A percentile compares a stretch with the other conserved stretches of the same genome.
phyloP scores from a whole-genome alignment of 495 filamentous ascomycete species.

The Neurospora sp. region DNA sequence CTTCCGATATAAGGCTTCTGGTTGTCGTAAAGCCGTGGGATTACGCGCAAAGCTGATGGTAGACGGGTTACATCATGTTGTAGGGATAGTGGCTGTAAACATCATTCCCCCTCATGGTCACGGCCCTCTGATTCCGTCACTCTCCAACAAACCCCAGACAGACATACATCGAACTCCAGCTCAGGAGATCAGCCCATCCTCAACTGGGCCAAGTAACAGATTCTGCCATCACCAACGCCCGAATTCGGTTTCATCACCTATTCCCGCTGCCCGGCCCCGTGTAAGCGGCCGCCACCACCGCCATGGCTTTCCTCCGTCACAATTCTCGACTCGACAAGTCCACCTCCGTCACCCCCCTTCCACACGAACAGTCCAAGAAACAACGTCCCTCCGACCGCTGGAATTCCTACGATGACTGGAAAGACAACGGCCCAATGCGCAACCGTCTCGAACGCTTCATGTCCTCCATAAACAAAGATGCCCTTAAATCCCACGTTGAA shows the following conservation, averaged over 20 bases:
- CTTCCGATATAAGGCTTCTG: not conserved
- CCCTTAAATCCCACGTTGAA: constrained; percentile 12
- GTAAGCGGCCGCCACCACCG: not conserved
- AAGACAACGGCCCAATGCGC: constrained; percentile 19
- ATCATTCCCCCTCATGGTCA: not conserved
- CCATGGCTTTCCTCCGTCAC: not conserved
- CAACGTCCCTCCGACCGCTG: constrained; percentile 15
- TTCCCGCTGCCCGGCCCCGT: not conserved
- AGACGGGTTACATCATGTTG: not conserved
- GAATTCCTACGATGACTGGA: constrained; percentile 20
- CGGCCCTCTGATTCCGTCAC: not conserved
- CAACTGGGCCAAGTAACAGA: not conserved
- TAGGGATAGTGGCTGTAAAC: not conserved
- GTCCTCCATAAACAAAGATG: constrained; percentile 13
- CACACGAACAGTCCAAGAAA: not conserved
- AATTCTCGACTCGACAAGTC: not conserved
- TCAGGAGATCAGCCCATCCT: not conserved
- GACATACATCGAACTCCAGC: not conserved
- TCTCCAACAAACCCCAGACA: not conserved
- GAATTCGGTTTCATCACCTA: not conserved
- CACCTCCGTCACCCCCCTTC: not conserved
- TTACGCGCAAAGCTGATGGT: not conserved
- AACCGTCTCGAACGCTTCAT: constrained; percentile 15
- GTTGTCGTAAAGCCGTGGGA: not conserved
- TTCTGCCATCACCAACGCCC: not conserved